A percentile compares a stretch with the other conserved stretches of the same genome.
Evolutionary conservation across 1,284 basidiomycete genomes (phyloP).

Genomic region (Coriolopsis trogii): DNA sequence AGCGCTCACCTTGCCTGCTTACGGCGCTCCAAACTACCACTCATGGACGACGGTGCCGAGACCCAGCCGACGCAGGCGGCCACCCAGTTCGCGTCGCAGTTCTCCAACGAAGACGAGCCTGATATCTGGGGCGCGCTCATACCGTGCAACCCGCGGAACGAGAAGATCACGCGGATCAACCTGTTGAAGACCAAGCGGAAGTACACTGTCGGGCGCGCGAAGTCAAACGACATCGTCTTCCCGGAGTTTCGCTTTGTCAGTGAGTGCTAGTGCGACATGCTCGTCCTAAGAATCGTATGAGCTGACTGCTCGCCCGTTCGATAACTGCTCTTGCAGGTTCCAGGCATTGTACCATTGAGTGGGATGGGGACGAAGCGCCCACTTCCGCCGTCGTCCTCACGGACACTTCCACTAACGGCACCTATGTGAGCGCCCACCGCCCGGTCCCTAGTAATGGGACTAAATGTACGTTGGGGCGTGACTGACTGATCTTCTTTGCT

Average conservation of each 20-base stretch:
- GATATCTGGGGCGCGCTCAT: constrained; percentile 13
- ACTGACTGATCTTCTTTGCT: neutral
- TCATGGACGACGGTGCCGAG: neutral
- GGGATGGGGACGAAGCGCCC: constrained; percentile 59
- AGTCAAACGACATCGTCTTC: constrained; percentile 49
- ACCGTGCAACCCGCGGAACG: constrained; percentile 47
- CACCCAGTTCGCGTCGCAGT: neutral
- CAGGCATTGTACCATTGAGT: constrained; percentile 61
- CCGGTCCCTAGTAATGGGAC: too few species aligned
- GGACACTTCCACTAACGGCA: constrained; percentile 81
- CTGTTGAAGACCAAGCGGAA: constrained; percentile 52
- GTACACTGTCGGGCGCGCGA: constrained; percentile 58
- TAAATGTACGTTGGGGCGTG: neutral
- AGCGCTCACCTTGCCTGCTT: neutral
- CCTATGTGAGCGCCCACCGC: constrained; percentile 63
- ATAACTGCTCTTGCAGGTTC: constrained; percentile 50
- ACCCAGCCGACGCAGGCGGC: neutral
- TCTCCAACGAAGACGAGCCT: neutral
- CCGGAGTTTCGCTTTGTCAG: constrained; percentile 71
- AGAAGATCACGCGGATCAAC: constrained; percentile 52
- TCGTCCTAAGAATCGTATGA: constrained; percentile 29
- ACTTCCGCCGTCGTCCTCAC: constrained; percentile 62
- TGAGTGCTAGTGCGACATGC: constrained; percentile 44
- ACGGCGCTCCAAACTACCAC: neutral
- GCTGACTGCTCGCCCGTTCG: neutral